Evolutionary conservation across 495 filamentous ascomycete genomes (phyloP).

Genomic region (Aspergillus bertholletiae): DNA sequence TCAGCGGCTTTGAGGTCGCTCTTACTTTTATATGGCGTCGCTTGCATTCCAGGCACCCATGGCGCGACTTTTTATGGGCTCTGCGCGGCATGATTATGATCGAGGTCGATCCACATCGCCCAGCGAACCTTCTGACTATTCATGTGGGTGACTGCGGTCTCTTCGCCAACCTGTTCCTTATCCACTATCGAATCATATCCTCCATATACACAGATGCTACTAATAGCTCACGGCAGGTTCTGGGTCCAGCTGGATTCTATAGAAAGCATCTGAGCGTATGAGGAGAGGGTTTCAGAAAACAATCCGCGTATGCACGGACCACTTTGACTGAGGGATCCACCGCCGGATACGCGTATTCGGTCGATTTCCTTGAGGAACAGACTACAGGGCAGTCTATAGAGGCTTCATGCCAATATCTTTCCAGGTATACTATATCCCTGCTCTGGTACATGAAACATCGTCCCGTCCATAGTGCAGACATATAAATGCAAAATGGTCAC

Average conservation of each 20-base stretch:
- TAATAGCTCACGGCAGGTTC: neutral
- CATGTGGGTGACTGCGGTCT: neutral
- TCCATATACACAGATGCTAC: neutral
- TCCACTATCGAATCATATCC: neutral
- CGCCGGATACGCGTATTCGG: neutral
- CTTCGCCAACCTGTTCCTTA: neutral
- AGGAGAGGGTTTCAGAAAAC: neutral
- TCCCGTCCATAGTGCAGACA: neutral
- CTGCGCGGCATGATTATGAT: constrained; percentile 28
- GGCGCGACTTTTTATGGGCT: constrained; percentile 34
- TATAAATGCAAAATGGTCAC: neutral
- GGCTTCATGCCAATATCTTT: neutral
- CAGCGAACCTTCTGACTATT: neutral
- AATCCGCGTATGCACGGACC: constrained; percentile 7
- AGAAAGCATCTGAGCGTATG: neutral
- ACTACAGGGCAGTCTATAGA: neutral
- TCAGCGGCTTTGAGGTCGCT: neutral
- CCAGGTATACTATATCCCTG: neutral
- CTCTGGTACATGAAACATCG: neutral
- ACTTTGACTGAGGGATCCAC: neutral
- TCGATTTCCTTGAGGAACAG: neutral
- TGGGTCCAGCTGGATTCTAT: neutral
- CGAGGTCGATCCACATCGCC: neutral
- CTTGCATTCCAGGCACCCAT: constrained; percentile 37
- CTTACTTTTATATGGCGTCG: constrained; percentile 36